Percentiles rank a stretch among this genome's conserved stretches.
Evolutionary conservation across 345 rosid species (phyloP).

Genomic region (Mallotus nudiflorus): DNA sequence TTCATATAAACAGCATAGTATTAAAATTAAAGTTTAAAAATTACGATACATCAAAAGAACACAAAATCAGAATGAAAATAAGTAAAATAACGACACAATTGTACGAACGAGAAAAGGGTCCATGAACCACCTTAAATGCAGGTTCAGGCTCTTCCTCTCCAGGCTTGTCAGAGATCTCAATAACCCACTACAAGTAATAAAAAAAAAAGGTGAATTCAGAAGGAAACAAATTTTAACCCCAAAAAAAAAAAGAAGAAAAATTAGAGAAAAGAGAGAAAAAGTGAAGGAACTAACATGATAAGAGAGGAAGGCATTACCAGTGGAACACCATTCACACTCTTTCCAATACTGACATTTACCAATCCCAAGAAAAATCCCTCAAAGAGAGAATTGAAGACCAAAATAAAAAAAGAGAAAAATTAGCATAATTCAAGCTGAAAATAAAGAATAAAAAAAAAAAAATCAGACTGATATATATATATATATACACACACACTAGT

Average conservation of each 20-base stretch:
- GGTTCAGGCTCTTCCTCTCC: conserved; percentile 86
- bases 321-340: conserved; percentile 86
- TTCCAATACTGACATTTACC: conserved; percentile 70
- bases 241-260: neutral
- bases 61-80: neutral
- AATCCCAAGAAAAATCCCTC: conserved; percentile 66
- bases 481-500: no score
- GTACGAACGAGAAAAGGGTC: neutral
- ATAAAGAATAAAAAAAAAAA: neutral
- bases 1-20: neutral
- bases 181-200: conserved; percentile 64
- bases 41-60: no score
- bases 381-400: no score
- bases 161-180: conserved; percentile 92
- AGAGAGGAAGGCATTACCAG: conserved; percentile 67
- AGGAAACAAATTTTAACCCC: neutral
- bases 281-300: conserved; percentile 1
- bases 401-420: conserved; percentile 40
- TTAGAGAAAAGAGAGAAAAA: neutral
- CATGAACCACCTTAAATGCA: conserved; percentile 78
- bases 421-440: conserved; percentile 45
- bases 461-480: no score
- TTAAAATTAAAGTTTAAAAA: no score
- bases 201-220: neutral
- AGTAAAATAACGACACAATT: neutral